phyloP scores from a whole-genome alignment of 345 rosid species.

The Salix udensis region DNA sequence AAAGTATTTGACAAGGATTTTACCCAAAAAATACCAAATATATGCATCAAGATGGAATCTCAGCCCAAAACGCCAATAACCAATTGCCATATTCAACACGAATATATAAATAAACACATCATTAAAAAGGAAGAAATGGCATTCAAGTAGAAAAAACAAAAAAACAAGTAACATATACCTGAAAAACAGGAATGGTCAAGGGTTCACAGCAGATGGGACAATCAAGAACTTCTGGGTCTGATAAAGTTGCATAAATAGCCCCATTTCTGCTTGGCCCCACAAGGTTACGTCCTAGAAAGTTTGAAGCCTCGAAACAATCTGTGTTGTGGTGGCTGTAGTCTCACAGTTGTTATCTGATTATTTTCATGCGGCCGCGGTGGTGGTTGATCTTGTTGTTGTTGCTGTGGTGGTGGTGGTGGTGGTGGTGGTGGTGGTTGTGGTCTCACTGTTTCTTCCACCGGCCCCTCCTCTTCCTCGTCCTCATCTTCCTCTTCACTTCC shows the following conservation, averaged over 20 bases:
- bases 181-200: conserved; percentile 44
- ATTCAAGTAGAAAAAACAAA: neutral
- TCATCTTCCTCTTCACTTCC: neutral
- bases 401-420: neutral
- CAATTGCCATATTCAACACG: neutral
- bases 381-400: too few relatives aligned
- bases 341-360: neutral
- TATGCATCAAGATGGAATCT: neutral
- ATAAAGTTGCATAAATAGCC: neutral
- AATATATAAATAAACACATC: too few relatives aligned
- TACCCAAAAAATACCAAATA: neutral
- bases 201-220: conserved; percentile 49
- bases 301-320: neutral
- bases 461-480: neutral
- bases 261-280: neutral
- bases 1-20: too few relatives aligned
- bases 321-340: neutral
- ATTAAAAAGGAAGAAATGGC: neutral
- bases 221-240: conserved; percentile 52
- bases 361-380: too few relatives aligned
- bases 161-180: conserved; percentile 26
- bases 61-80: neutral
- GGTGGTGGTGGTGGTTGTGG: neutral
- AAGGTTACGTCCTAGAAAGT: neutral
- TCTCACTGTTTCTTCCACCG: neutral